These are phyloP conservation scores for Penicillium sumatraense DNA, from an alignment of 2,329 filamentous ascomycete species.

Conservation along the genomic window DNA sequence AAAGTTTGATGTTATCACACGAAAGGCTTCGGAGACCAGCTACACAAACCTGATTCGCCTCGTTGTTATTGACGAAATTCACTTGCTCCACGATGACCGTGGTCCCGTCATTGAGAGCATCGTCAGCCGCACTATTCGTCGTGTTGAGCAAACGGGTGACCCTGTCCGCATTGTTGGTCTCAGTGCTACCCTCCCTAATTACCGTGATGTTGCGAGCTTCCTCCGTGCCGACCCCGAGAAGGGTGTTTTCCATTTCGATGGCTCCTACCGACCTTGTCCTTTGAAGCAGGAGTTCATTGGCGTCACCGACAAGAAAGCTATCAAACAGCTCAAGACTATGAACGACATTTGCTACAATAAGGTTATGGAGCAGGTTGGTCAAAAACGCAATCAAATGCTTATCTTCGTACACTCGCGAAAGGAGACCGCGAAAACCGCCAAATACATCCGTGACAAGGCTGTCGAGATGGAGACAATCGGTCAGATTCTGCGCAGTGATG, in stretches of 20 bases:
- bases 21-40: slow-evolving; percentile 94
- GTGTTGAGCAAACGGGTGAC: slow-evolving; percentile 91
- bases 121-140: slow-evolving; percentile 89
- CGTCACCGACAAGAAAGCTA: slow-evolving; percentile 95
- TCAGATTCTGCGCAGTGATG: slow-evolving; percentile 90
- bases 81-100: slow-evolving; percentile 95
- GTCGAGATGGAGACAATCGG: slow-evolving; percentile 97
- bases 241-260: slow-evolving; percentile 95
- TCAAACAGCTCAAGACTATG: slow-evolving; percentile 99
- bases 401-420: slow-evolving; percentile 99
- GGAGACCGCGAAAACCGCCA: slow-evolving; percentile 96
- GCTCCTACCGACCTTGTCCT: slow-evolving; percentile 89
- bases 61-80: slow-evolving; percentile 97
- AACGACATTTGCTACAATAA: slow-evolving; percentile 99
- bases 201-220: slow-evolving; percentile 93
- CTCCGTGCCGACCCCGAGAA: slow-evolving; percentile 84
- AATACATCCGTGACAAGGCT: slow-evolving; percentile 94
- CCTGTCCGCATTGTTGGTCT: slow-evolving; percentile 89
- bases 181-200: slow-evolving; percentile 95
- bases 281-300: slow-evolving; percentile 96
- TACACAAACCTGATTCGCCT: slow-evolving; percentile 97
- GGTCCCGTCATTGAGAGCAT: slow-evolving; percentile 97
- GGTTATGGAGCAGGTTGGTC: slow-evolving; percentile 92
- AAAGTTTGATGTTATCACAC: slow-evolving; percentile 98
- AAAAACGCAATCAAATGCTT: slow-evolving; percentile 94